A percentile compares a stretch with the other conserved stretches of the same genome.
These are phyloP conservation scores for Verbascum thapsus DNA, from an alignment of 257 asterid genomes.

Conservation along the genomic window DNA sequence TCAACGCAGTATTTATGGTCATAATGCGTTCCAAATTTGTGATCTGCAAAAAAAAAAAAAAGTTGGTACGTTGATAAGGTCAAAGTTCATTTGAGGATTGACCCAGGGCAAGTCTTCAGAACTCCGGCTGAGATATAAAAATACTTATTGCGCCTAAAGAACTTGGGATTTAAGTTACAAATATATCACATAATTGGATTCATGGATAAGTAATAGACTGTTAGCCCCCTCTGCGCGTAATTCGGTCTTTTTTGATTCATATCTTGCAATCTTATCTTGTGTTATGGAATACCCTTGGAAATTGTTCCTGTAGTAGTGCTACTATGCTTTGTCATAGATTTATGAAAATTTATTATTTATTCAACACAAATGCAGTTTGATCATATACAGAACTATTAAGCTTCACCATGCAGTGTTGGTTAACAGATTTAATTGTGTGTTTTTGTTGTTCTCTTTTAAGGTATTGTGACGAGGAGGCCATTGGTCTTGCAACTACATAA, in stretches of 20 bases:
- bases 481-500: constrained; percentile 96
- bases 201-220: background rate
- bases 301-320: background rate
- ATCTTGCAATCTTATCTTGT: constrained; percentile 5
- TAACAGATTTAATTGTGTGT: constrained; percentile 16
- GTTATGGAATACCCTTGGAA: background rate
- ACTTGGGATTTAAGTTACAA: constrained; percentile 10
- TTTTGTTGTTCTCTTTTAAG: constrained; percentile 38
- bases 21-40: background rate
- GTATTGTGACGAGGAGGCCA: constrained; percentile 98
- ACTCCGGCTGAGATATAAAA: constrained; percentile 15
- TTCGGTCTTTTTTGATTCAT: background rate
- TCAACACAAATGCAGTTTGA: background rate
- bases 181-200: constrained; percentile 8
- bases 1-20: background rate
- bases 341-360: background rate
- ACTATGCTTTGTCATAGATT: background rate
- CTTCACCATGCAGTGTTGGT: background rate
- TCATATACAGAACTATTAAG: constrained; percentile 1
- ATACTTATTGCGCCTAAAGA: background rate
- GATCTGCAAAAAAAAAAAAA: no score
- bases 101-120: background rate
- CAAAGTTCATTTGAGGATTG: constrained; percentile 12
- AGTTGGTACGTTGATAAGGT: no score
- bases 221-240: background rate